Evolutionary conservation across 2,329 filamentous ascomycete species (phyloP).

Genomic region (Gliomastix tumulicola): DNA sequence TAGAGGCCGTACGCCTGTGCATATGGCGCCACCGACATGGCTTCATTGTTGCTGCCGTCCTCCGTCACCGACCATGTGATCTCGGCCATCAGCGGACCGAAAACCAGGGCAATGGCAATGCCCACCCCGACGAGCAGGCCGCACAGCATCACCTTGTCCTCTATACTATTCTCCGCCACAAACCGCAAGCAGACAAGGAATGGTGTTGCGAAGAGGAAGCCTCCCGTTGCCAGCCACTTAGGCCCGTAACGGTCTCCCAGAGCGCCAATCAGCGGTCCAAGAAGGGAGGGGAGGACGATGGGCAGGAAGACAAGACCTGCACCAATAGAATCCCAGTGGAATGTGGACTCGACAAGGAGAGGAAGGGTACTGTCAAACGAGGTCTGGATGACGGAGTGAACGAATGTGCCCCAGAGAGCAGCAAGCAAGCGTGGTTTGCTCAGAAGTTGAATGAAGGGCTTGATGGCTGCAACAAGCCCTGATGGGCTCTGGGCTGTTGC

Average conservation of each 20-base stretch:
- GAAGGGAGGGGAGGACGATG: constrained; percentile 19
- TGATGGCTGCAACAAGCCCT: background rate
- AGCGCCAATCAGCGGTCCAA: constrained; percentile 20
- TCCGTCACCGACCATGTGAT: constrained; percentile 20
- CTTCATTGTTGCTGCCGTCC: constrained; percentile 10
- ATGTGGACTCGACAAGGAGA: constrained; percentile 16
- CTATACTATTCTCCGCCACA: constrained; percentile 18
- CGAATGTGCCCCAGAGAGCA: constrained; percentile 23
- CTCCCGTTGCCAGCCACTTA: constrained; percentile 22
- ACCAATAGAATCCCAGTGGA: constrained; percentile 23
- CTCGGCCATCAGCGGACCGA: constrained; percentile 25
- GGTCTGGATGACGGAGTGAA: constrained; percentile 21
- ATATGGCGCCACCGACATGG: constrained; percentile 16
- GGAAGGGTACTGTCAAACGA: constrained; percentile 25
- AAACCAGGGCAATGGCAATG: constrained; percentile 18
- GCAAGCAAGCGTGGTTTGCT: constrained; percentile 21
- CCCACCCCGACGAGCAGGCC: constrained; percentile 21
- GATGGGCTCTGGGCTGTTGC: background rate
- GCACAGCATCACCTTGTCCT: constrained; percentile 21
- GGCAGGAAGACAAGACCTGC: constrained; percentile 25
- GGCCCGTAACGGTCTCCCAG: constrained; percentile 24
- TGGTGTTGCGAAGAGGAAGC: constrained; percentile 21
- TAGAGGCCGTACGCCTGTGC: constrained; percentile 26
- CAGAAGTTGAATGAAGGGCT: constrained; percentile 15
- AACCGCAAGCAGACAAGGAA: constrained; percentile 24